Evolutionary conservation across 129 eudicot genomes (phyloP).

Genomic region (Heracleum sosnowskyi): DNA sequence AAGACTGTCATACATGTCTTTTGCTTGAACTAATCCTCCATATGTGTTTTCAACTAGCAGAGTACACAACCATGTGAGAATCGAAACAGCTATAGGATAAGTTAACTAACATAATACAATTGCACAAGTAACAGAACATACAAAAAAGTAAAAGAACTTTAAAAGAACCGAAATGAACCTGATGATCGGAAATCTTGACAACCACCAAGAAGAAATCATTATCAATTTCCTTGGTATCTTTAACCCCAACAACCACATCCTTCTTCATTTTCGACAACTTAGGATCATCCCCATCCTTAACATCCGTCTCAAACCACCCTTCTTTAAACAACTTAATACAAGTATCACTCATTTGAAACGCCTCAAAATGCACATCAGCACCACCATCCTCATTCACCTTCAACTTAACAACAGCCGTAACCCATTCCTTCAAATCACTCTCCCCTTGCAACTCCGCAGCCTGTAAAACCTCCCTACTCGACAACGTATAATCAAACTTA

Average conservation of each 20-base stretch:
- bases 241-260: constrained; percentile 90
- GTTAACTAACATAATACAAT: not conserved
- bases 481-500: constrained; percentile 74
- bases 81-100: not conserved
- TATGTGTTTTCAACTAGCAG: not conserved
- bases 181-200: constrained; percentile 88
- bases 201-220: constrained; percentile 97
- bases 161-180: constrained; percentile 32
- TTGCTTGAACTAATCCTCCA: not conserved
- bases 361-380: constrained; percentile 96
- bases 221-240: constrained; percentile 80
- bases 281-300: constrained; percentile 48
- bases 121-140: not conserved
- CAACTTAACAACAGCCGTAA: constrained; percentile 81
- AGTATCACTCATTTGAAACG: constrained; percentile 92
- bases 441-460: constrained; percentile 77
- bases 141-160: not conserved
- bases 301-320: constrained; percentile 74
- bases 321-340: constrained; percentile 79
- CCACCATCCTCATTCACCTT: constrained; percentile 90
- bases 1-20: not conserved
- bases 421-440: constrained; percentile 91
- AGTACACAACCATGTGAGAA: not conserved
- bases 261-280: constrained; percentile 85
- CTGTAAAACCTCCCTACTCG: constrained; percentile 71